Conservation (phyloP, 2,329 filamentous ascomycete genomes). For the Exophiala xenobiotica region DNA sequence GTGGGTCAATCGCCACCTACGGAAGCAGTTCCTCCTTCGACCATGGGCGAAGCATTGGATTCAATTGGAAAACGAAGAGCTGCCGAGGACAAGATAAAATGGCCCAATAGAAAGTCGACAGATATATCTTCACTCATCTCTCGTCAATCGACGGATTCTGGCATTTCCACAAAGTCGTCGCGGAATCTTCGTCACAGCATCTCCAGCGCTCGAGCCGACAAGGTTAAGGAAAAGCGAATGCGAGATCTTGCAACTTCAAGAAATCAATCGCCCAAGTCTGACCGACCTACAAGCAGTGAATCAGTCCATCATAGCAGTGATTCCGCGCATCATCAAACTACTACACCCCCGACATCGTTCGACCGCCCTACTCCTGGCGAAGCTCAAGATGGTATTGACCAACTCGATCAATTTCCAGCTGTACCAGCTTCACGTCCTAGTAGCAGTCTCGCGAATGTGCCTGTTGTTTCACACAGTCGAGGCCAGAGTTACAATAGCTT, state of each 20-base stretch:
- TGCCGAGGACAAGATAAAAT: background rate
- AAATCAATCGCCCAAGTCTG: background rate
- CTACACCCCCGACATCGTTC: constrained; percentile 3
- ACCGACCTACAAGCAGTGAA: background rate
- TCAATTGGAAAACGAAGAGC: background rate
- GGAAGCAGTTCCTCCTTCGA: background rate
- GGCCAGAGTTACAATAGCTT: constrained; percentile 4
- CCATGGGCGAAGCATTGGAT: background rate
- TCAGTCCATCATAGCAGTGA: background rate
- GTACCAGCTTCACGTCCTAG: constrained; percentile 17
- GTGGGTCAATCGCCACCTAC: background rate
- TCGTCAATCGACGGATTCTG: background rate
- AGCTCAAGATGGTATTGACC: constrained; percentile 1
- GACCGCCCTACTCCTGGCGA: background rate
- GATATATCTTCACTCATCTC: constrained; percentile 3
- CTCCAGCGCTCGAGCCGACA: constrained; percentile 16
- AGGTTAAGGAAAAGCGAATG: constrained; percentile 16
- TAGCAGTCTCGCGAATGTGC: constrained; percentile 6
- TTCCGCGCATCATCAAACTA: background rate
- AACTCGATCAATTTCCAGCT: constrained; percentile 25
- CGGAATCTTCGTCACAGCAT: constrained; percentile 9
- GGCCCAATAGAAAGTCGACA: background rate
- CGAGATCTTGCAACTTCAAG: constrained; percentile 17
- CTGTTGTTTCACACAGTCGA: background rate
- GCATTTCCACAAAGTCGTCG: constrained; percentile 1